Conservation (phyloP, 164 flowering plant species). For the Magnolia kwangsiensis region DNA sequence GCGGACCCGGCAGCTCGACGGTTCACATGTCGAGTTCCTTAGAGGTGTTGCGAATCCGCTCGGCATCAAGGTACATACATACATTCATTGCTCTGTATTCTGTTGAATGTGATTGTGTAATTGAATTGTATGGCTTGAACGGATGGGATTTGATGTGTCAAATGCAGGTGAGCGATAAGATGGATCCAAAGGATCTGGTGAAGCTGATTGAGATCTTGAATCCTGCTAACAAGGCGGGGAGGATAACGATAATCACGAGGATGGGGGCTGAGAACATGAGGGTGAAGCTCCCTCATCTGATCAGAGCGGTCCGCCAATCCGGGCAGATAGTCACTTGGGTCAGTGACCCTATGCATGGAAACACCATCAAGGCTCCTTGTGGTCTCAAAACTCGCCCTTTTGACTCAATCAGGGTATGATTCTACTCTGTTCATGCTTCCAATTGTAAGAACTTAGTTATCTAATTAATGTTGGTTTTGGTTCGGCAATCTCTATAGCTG, state of each 20-base stretch:
- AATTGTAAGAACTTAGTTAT: not conserved
- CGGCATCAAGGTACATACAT: conserved; percentile 64
- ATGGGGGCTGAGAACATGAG: conserved; percentile 99
- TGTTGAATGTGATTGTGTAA: no score
- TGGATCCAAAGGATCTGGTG: conserved; percentile 81
- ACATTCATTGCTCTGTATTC: not conserved
- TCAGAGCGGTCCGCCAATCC: conserved; percentile 77
- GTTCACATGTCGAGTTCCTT: conserved; percentile 90
- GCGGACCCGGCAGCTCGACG: conserved; percentile 87
- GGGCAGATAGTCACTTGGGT: conserved; percentile 97
- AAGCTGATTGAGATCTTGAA: conserved; percentile 79
- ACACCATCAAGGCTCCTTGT: conserved; percentile 94
- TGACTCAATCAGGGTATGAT: conserved; percentile 78
- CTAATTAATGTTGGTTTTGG: not conserved
- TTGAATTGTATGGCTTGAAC: not conserved
- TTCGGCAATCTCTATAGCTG: not conserved
- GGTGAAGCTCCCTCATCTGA: conserved; percentile 90
- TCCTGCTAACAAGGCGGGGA: conserved; percentile 77
- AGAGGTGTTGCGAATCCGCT: conserved; percentile 88
- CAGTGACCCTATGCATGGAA: conserved; percentile 96
- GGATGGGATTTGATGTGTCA: not conserved
- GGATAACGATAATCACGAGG: conserved; percentile 72
- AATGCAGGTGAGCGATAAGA: conserved; percentile 87
- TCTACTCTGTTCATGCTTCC: not conserved
- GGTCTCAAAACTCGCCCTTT: conserved; percentile 96